phyloP scores from a whole-genome alignment of 2,329 filamentous ascomycete species.

The Alternaria conjuncta region DNA sequence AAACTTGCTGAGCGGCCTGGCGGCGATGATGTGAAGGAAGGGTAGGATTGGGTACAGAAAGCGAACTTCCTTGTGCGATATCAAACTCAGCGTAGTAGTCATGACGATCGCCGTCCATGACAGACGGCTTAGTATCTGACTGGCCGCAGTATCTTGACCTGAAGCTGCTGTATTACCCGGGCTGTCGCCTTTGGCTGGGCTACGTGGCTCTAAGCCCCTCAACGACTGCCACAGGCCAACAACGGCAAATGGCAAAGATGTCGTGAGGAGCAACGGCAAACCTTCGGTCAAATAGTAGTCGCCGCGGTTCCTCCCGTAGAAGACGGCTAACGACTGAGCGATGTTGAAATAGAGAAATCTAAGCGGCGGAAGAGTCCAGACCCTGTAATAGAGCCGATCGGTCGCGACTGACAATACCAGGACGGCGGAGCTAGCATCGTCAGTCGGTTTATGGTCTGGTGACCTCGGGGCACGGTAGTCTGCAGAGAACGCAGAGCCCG shows the following conservation, averaged over 20 bases:
- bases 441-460: slow-evolving; percentile 23
- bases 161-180: background rate
- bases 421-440: slow-evolving; percentile 57
- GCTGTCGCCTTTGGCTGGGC: slow-evolving; percentile 19
- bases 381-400: slow-evolving; percentile 80
- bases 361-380: slow-evolving; percentile 87
- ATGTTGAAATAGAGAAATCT: slow-evolving; percentile 93
- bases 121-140: slow-evolving; percentile 33
- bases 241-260: slow-evolving; percentile 77
- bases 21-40: slow-evolving; percentile 80
- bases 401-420: slow-evolving; percentile 69
- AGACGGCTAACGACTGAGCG: slow-evolving; percentile 82
- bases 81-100: slow-evolving; percentile 73
- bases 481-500: slow-evolving; percentile 8
- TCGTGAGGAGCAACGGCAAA: slow-evolving; percentile 83
- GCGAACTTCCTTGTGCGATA: slow-evolving; percentile 95
- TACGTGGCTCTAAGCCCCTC: slow-evolving; percentile 14
- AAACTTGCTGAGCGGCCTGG: slow-evolving; percentile 69
- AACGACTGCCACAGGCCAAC: slow-evolving; percentile 64
- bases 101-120: slow-evolving; percentile 59
- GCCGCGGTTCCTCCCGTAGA: slow-evolving; percentile 88
- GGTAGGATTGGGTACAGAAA: slow-evolving; percentile 95
- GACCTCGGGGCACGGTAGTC: slow-evolving; percentile 12
- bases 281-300: slow-evolving; percentile 95
- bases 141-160: slow-evolving; percentile 9